Base-by-base conservation (phyloP, 495 filamentous ascomycete genomes). In the Lasiosphaeris hirsuta region DNA sequence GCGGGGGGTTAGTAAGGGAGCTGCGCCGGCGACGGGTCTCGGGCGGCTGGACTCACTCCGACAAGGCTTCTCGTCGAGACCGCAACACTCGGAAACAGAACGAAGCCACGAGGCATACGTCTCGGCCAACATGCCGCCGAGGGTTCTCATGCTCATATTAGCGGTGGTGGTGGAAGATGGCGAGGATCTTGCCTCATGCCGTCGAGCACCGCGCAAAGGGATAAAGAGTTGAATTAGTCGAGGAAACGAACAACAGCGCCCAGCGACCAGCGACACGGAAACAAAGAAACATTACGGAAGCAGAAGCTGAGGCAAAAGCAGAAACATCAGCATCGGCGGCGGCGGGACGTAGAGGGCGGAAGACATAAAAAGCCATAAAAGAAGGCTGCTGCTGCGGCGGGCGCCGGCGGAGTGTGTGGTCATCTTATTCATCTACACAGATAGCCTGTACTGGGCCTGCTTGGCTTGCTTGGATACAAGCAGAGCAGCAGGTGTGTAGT, bases 31-130 rank as follows among this genome's bases (percentile, higher is more conserved):
- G 10, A 30, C 35, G 44, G 50, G 9, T 10, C 23, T 23, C 10
- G 42, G 46, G 15, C 51, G 48, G 35, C 19, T 45, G 4, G 37
- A 70, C 66, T 64, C 63, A 65, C 62, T 51, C 17, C 59, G 59
- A 50, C 60, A 63, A 67, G 67, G 51, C 70, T 70, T 75, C 63
- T 75, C 68, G 54, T 70, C 70, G 23, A 60, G 10, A 46, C 71
- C 64, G 60, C 75, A 79, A 49, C 76, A 80, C 37, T 69, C 66
- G 51, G 68, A 63, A 51, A 78, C 34, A 52, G 68, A 75, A 61
- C 56, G 57, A 36, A 75, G 67, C 74, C 72, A 78, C 41, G 72
- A 72, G 44, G 67, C 61, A 59, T 70, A 71, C 15, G 68, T 63
- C 55, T 72, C 73, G 59, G 66, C 62, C 42, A 76, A 55, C 60